Percentiles rank a stretch among this genome's conserved stretches.
phyloP scores from a whole-genome alignment of 495 filamentous ascomycete species.

The Aspergillus cavernicola region DNA sequence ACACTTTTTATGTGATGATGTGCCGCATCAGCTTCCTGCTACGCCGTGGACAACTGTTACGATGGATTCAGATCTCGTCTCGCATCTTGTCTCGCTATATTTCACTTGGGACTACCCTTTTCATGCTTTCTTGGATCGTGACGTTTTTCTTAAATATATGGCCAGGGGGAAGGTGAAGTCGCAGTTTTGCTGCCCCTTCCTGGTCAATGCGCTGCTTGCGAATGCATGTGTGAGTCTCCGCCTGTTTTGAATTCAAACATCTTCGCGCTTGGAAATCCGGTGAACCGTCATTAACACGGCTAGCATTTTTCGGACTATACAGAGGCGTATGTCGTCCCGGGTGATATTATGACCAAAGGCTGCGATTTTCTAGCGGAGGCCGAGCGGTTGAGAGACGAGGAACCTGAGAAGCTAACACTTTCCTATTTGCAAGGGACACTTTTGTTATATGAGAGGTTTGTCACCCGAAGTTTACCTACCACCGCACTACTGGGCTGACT shows the following conservation, averaged over 20 bases:
- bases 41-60: constrained; percentile 52
- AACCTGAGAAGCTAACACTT: constrained; percentile 26
- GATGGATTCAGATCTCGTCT: constrained; percentile 47
- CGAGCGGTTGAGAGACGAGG: constrained; percentile 29
- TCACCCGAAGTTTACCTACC: neutral
- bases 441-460: constrained; percentile 40
- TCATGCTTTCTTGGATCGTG: constrained; percentile 42
- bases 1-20: constrained; percentile 40
- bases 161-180: constrained; percentile 22
- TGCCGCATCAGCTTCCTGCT: constrained; percentile 41
- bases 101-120: constrained; percentile 57
- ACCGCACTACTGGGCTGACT: neutral
- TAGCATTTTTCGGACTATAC: constrained; percentile 46
- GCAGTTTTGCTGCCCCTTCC: constrained; percentile 48
- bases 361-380: constrained; percentile 42
- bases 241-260: neutral
- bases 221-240: constrained; percentile 41
- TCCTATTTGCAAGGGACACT: constrained; percentile 39
- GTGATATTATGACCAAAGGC: constrained; percentile 43
- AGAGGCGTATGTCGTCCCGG: constrained; percentile 40
- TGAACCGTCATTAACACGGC: neutral
- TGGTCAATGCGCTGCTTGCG: constrained; percentile 53
- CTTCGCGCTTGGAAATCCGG: no score
- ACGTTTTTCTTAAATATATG: constrained; percentile 50
- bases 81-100: constrained; percentile 49